Conservation (phyloP, 805 yeast species). For the Brettanomyces custersianus region DNA sequence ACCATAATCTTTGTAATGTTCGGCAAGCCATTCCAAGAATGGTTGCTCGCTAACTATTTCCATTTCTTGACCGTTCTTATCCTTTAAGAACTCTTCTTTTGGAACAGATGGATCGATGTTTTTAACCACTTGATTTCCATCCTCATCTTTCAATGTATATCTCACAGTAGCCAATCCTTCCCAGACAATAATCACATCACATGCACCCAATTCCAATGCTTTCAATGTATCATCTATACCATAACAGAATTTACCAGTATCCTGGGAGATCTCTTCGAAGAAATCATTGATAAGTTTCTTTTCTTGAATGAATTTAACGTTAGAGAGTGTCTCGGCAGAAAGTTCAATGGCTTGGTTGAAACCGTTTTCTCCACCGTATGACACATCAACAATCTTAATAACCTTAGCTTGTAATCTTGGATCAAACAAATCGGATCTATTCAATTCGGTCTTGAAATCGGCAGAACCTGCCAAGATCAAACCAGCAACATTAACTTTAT, state of each 20-base stretch:
- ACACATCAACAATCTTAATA: conserved; percentile 88
- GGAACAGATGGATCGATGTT: conserved; percentile 66
- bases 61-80: conserved; percentile 84
- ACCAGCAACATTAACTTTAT: conserved; percentile 91
- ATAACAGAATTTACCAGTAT: conserved; percentile 94
- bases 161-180: conserved; percentile 85
- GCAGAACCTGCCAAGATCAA: conserved; percentile 98
- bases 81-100: conserved; percentile 68
- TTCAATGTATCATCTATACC: conserved; percentile 95
- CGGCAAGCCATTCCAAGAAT: conserved; percentile 96
- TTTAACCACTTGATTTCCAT: conserved; percentile 66
- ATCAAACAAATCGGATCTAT: conserved; percentile 90
- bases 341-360: conserved; percentile 98
- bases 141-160: conserved; percentile 75
- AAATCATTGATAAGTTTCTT: conserved; percentile 87
- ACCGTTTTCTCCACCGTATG: conserved; percentile 99
- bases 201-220: conserved; percentile 93
- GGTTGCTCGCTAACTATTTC: conserved; percentile 80
- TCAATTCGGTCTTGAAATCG: conserved; percentile 92
- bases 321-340: conserved; percentile 93
- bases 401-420: conserved; percentile 79
- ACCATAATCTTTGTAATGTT: conserved; percentile 89
- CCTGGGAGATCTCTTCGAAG: conserved; percentile 96
- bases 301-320: conserved; percentile 96
- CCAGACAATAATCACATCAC: conserved; percentile 85